phyloP scores from a whole-genome alignment of 495 filamentous ascomycete species.

The Penicillium canescens region DNA sequence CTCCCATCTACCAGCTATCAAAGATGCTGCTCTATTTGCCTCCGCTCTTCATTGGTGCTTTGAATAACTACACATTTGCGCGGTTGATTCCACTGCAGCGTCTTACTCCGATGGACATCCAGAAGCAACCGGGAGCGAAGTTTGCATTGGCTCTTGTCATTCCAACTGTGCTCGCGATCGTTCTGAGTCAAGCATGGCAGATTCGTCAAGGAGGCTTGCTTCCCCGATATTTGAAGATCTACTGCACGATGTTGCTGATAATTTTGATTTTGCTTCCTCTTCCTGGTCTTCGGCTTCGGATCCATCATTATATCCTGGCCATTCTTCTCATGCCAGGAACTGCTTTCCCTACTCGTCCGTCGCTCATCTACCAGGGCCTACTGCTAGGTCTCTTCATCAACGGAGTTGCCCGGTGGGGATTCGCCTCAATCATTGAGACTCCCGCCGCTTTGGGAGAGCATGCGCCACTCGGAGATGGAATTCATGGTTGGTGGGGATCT shows the following conservation, averaged over 20 bases:
- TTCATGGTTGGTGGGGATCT: constrained; percentile 58
- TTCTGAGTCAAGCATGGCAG: constrained; percentile 69
- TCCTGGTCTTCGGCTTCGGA: constrained; percentile 81
- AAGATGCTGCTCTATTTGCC: constrained; percentile 76
- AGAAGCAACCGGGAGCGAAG: constrained; percentile 75
- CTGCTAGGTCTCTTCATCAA: constrained; percentile 90
- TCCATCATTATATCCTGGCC: constrained; percentile 94
- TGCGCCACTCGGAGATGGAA: constrained; percentile 31
- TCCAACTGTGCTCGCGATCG: constrained; percentile 57
- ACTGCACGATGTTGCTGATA: constrained; percentile 60
- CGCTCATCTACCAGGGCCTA: constrained; percentile 82
- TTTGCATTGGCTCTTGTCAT: constrained; percentile 68
- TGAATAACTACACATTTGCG: constrained; percentile 84
- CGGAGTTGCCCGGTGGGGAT: constrained; percentile 90
- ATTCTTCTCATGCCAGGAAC: constrained; percentile 83
- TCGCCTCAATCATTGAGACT: constrained; percentile 88
- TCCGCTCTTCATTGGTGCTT: constrained; percentile 72
- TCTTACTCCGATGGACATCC: constrained; percentile 73
- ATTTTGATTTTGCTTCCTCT: constrained; percentile 65
- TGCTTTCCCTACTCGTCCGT: constrained; percentile 75
- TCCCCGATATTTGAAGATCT: constrained; percentile 70
- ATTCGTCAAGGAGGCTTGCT: constrained; percentile 74
- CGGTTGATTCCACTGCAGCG: constrained; percentile 76
- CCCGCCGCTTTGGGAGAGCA: constrained; percentile 58
- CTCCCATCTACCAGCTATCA: constrained; percentile 60